These are phyloP conservation scores for Exophiala xenobiotica DNA, from an alignment of 2,329 filamentous ascomycete genomes.

Conservation along the genomic window DNA sequence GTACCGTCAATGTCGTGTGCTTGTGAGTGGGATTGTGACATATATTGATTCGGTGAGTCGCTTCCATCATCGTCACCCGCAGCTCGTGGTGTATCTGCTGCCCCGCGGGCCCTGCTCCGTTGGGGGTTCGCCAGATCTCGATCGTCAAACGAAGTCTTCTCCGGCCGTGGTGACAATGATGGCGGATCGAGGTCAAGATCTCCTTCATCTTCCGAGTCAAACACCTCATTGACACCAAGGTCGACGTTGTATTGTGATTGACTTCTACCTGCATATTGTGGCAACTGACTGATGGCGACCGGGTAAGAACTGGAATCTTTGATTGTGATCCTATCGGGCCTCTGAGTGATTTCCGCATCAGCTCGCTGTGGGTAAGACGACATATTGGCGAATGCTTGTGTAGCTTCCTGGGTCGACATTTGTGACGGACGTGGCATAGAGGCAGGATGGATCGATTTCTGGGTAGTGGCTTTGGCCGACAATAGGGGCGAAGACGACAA, in stretches of 20 bases:
- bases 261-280: constrained; percentile 10
- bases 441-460: constrained; percentile 26
- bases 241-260: constrained; percentile 14
- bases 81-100: too few species aligned
- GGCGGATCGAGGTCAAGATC: constrained; percentile 25
- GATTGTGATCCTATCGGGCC: constrained; percentile 24
- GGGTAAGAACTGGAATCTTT: constrained; percentile 30
- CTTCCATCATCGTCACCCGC: background rate
- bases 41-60: background rate
- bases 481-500: constrained; percentile 20
- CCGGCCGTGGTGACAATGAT: background rate
- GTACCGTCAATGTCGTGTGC: background rate
- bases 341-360: constrained; percentile 1
- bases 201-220: constrained; percentile 17
- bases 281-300: constrained; percentile 23
- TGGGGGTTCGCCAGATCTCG: background rate
- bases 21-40: background rate
- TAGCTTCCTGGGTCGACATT: constrained; percentile 31
- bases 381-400: constrained; percentile 22
- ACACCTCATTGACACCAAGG: constrained; percentile 10
- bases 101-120: background rate
- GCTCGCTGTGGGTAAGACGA: constrained; percentile 18
- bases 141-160: background rate
- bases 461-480: constrained; percentile 14
- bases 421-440: constrained; percentile 31